Conservation (phyloP, 495 filamentous ascomycete species). For the Patellaria atrata region DNA sequence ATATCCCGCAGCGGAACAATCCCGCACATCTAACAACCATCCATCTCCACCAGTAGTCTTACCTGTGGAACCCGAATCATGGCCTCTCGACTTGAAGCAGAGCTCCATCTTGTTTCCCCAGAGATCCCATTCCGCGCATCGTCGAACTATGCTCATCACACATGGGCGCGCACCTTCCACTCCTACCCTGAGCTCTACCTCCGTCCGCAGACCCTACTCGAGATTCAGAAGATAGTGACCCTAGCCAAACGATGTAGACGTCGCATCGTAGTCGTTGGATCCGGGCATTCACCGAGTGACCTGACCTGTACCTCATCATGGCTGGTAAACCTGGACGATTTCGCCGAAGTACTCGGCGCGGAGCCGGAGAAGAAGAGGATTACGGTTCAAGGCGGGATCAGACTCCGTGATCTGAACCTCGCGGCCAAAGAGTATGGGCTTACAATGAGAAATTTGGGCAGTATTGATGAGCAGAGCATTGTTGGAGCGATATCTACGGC, state of each 20-base stretch:
- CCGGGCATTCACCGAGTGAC: slow-evolving; percentile 80
- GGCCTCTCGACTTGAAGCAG: slow-evolving; percentile 35
- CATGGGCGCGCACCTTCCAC: slow-evolving; percentile 92
- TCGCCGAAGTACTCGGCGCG: slow-evolving; percentile 54
- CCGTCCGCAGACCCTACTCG: slow-evolving; percentile 57
- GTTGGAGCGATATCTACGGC: slow-evolving; percentile 86
- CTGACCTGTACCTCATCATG: slow-evolving; percentile 88
- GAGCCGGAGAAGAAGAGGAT: slow-evolving; percentile 48
- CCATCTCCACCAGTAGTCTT: too few species aligned
- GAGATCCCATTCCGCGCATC: slow-evolving; percentile 62
- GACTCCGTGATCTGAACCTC: slow-evolving; percentile 53
- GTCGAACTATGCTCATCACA: slow-evolving; percentile 61
- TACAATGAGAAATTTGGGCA: slow-evolving; percentile 77
- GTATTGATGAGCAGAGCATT: slow-evolving; percentile 87
- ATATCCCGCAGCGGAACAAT: too few species aligned
- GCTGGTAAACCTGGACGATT: slow-evolving; percentile 85
- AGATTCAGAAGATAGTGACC: slow-evolving; percentile 69
- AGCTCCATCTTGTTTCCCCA: slow-evolving; percentile 42
- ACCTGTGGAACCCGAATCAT: slow-evolving; percentile 27
- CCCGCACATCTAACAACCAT: too few species aligned
- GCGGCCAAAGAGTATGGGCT: slow-evolving; percentile 58
- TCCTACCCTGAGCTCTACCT: slow-evolving; percentile 81
- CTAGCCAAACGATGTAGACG: slow-evolving; percentile 71
- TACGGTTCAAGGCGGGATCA: slow-evolving; percentile 73
- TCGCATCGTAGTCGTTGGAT: slow-evolving; percentile 66